phyloP scores from a whole-genome alignment of 2,329 filamentous ascomycete species.

The Alternaria alternata region DNA sequence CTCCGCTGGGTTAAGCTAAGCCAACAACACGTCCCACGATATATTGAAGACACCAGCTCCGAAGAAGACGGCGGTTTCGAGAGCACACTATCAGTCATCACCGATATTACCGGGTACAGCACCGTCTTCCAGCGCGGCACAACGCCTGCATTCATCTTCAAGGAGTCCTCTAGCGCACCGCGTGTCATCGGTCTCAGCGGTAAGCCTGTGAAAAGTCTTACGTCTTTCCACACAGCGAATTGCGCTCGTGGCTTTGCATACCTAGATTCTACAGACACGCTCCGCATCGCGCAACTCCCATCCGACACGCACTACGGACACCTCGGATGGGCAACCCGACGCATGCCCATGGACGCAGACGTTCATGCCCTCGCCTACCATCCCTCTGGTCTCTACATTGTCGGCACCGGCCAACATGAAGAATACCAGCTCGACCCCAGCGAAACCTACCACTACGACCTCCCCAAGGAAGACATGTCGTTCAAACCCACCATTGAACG shows the following conservation, averaged over 20 bases:
- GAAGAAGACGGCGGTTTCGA: constrained; percentile 57
- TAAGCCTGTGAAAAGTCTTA: constrained; percentile 73
- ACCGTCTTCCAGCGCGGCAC: constrained; percentile 83
- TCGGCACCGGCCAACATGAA: constrained; percentile 72
- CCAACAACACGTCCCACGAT: constrained; percentile 72
- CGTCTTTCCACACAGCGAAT: constrained; percentile 76
- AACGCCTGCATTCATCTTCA: constrained; percentile 83
- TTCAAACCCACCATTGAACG: constrained; percentile 74
- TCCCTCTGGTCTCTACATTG: constrained; percentile 76
- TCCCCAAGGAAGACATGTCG: constrained; percentile 69
- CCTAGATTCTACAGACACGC: constrained; percentile 66
- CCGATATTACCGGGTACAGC: constrained; percentile 78
- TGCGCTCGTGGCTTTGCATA: constrained; percentile 87
- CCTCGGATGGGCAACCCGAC: constrained; percentile 77
- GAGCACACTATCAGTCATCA: constrained; percentile 64
- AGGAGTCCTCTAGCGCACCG: constrained; percentile 78
- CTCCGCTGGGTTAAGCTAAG: constrained; percentile 80
- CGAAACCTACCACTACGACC: constrained; percentile 84
- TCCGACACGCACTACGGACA: constrained; percentile 72
- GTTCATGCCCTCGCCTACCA: constrained; percentile 80
- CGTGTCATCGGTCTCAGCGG: constrained; percentile 78
- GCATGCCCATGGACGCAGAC: constrained; percentile 74
- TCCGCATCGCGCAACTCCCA: constrained; percentile 78
- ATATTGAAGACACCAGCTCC: constrained; percentile 58
- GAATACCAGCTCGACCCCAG: constrained; percentile 80